These are phyloP conservation scores for Fusarium sambucinum DNA, from an alignment of 2,329 filamentous ascomycete species.

Conservation along the genomic window DNA sequence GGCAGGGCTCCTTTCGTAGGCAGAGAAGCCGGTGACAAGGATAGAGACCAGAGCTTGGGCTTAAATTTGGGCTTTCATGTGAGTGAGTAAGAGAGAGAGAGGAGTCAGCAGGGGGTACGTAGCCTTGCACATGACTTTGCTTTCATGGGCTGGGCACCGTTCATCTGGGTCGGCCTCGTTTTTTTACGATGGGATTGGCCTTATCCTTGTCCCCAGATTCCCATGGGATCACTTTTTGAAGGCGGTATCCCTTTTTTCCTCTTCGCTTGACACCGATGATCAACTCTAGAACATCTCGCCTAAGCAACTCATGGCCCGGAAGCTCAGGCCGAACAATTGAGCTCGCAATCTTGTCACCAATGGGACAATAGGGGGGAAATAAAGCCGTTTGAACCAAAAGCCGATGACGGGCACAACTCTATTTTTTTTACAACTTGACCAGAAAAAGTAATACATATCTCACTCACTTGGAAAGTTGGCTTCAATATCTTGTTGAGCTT, in stretches of 20 bases:
- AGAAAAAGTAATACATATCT: constrained; percentile 11
- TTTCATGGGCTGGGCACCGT: constrained; percentile 37
- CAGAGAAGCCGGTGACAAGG: constrained; percentile 34
- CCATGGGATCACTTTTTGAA: constrained; percentile 30
- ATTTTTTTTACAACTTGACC: neutral
- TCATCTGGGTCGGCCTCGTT: constrained; percentile 40
- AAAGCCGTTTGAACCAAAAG: constrained; percentile 8
- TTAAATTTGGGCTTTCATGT: constrained; percentile 14
- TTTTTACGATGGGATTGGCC: neutral
- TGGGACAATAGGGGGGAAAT: constrained; percentile 14
- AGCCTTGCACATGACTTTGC: constrained; percentile 29
- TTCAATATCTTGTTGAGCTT: constrained; percentile 14
- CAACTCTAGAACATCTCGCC: neutral
- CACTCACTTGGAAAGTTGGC: constrained; percentile 5
- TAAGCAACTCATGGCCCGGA: constrained; percentile 12
- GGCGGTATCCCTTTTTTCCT: constrained; percentile 1
- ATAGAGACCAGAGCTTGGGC: neutral
- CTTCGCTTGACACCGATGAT: neutral
- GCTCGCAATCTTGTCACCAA: constrained; percentile 22
- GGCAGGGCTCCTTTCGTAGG: constrained; percentile 28
- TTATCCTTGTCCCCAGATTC: constrained; percentile 29
- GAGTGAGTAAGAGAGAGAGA: constrained; percentile 4
- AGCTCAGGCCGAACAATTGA: constrained; percentile 12
- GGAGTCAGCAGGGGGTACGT: constrained; percentile 39
- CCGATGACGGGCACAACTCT: constrained; percentile 31